Evolutionary conservation across 169 alveolate species (phyloP).

Genomic region (Babesia bigemina): DNA sequence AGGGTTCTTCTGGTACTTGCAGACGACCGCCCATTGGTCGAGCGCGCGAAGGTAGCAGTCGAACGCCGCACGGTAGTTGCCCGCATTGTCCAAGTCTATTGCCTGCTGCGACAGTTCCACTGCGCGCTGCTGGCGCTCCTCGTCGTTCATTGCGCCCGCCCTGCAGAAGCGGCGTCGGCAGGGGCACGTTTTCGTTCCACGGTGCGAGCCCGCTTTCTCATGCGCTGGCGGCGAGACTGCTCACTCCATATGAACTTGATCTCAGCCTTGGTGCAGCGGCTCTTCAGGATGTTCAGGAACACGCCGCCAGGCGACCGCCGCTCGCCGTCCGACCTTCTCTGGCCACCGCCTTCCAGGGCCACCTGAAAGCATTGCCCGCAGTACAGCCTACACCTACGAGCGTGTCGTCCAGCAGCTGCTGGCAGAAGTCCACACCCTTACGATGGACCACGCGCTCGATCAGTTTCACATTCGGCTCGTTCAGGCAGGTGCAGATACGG

Average conservation of each 20-base stretch:
- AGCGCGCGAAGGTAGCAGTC: slow-evolving; percentile 56
- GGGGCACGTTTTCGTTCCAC: not conserved
- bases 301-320: slow-evolving; percentile 72
- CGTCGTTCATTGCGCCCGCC: slow-evolving; percentile 43
- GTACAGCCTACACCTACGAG: slow-evolving; percentile 23
- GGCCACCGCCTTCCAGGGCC: slow-evolving; percentile 63
- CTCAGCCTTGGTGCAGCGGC: slow-evolving; percentile 43
- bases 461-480: slow-evolving; percentile 64
- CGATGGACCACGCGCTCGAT: slow-evolving; percentile 70
- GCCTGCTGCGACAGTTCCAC: slow-evolving; percentile 61
- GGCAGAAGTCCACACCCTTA: slow-evolving; percentile 62
- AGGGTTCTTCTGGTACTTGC: slow-evolving; percentile 71
- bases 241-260: slow-evolving; percentile 72
- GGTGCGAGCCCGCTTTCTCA: slow-evolving; percentile 16
- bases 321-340: slow-evolving; percentile 45
- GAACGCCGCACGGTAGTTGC: slow-evolving; percentile 40
- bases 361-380: not conserved
- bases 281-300: slow-evolving; percentile 56
- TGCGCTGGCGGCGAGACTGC: slow-evolving; percentile 46
- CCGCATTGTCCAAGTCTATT: slow-evolving; percentile 37
- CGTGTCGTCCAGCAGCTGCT: slow-evolving; percentile 48
- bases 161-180: no score
- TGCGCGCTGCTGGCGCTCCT: slow-evolving; percentile 57
- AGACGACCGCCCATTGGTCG: slow-evolving; percentile 62
- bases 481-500: slow-evolving; percentile 47